Evolutionary conservation across 2,329 filamentous ascomycete genomes (phyloP).

Genomic region (Rutstroemia sp.): DNA sequence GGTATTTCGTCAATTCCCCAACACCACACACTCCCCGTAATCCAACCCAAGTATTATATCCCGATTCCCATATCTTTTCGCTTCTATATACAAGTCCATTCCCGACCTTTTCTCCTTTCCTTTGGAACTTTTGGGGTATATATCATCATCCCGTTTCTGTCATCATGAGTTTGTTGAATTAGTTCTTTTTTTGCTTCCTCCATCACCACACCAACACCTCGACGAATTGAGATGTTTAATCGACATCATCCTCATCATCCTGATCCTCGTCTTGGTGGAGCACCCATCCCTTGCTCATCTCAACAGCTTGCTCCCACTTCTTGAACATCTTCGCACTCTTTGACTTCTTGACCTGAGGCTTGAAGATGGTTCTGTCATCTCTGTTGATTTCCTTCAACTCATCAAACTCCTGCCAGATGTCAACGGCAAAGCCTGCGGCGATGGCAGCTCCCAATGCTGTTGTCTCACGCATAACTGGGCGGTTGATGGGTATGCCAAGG

Average conservation of each 20-base stretch:
- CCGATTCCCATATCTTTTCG: too few relatives aligned
- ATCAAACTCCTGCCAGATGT: constrained; percentile 68
- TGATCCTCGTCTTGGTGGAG: constrained; percentile 5
- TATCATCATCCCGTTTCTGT: too few relatives aligned
- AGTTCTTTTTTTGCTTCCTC: too few relatives aligned
- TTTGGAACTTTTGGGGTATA: too few relatives aligned
- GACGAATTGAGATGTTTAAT: neutral
- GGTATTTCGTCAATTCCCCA: too few relatives aligned
- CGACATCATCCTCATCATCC: constrained; percentile 6
- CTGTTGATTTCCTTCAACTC: constrained; percentile 66
- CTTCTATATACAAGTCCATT: too few relatives aligned
- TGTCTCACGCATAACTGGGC: constrained; percentile 83
- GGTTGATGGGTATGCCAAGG: constrained; percentile 72
- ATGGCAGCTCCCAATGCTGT: constrained; percentile 85
- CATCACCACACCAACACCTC: too few relatives aligned
- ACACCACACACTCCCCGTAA: too few relatives aligned
- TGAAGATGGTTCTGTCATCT: constrained; percentile 60
- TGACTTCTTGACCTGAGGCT: constrained; percentile 52
- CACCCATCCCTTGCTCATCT: constrained; percentile 70
- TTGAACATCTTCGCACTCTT: constrained; percentile 56
- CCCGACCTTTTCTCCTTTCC: too few relatives aligned
- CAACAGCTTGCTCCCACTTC: constrained; percentile 67
- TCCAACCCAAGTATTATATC: too few relatives aligned
- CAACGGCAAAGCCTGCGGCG: constrained; percentile 77
- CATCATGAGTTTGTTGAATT: too few relatives aligned